phyloP scores from a whole-genome alignment of 257 asterid genomes.

The Plectranthus barbatus region DNA sequence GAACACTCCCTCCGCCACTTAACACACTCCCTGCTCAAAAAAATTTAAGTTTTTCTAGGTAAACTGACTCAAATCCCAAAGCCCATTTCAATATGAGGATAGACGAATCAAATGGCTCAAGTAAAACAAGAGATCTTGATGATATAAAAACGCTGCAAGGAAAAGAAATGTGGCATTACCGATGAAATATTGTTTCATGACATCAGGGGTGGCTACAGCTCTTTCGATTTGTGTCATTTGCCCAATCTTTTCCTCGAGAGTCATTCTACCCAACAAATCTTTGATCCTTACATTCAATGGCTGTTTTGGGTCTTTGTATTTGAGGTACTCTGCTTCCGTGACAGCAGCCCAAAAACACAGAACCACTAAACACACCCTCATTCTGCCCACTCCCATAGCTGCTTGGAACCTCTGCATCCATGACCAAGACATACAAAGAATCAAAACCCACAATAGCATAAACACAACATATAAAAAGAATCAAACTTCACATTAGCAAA shows the following conservation, averaged over 20 bases:
- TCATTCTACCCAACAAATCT: slow-evolving; percentile 67
- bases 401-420: slow-evolving; percentile 9
- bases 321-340: slow-evolving; percentile 35
- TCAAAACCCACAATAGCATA: background rate
- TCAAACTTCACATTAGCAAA: background rate
- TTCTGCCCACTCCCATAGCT: slow-evolving; percentile 21
- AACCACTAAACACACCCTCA: slow-evolving; percentile 26
- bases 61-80: background rate
- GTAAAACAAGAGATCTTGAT: slow-evolving; percentile 2
- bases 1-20: slow-evolving; percentile 78
- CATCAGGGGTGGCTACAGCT: slow-evolving; percentile 44
- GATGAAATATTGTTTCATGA: slow-evolving; percentile 50
- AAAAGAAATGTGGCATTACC: slow-evolving; percentile 26
- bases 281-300: slow-evolving; percentile 46
- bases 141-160: too few species aligned
- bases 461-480: background rate
- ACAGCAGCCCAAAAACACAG: slow-evolving; percentile 29
- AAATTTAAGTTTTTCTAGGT: background rate
- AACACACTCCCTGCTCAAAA: slow-evolving; percentile 55
- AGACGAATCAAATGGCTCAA: background rate
- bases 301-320: slow-evolving; percentile 66
- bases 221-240: slow-evolving; percentile 90
- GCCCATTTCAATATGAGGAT: background rate
- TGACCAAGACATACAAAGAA: background rate
- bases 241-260: slow-evolving; percentile 76